Evolutionary conservation across 1,284 basidiomycete species (phyloP).

Genomic region (Rhodotorula sp.): DNA sequence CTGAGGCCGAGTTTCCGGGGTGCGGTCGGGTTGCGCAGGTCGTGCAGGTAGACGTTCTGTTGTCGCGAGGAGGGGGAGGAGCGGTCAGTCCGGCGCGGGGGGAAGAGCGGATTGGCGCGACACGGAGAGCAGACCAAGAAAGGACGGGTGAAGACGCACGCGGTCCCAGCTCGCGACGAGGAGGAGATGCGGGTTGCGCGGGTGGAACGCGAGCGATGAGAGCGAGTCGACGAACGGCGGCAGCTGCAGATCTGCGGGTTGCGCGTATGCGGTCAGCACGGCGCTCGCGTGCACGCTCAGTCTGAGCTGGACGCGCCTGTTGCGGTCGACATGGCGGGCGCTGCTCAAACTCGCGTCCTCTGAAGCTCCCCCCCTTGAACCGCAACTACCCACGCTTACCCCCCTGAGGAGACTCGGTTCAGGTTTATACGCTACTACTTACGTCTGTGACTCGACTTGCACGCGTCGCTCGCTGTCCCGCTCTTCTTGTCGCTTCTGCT

Average conservation of each 20-base stretch:
- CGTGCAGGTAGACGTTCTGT: constrained; percentile 53
- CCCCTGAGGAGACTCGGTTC: too few species aligned
- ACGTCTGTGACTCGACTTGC: too few species aligned
- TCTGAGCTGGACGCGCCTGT: neutral
- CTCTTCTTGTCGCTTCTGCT: too few species aligned
- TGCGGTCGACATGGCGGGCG: constrained; percentile 1
- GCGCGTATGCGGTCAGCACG: neutral
- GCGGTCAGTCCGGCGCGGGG: neutral
- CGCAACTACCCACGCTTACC: neutral
- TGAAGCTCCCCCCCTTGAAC: neutral
- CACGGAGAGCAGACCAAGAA: neutral
- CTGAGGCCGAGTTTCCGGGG: constrained; percentile 52
- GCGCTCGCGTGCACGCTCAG: too few species aligned
- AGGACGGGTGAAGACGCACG: constrained; percentile 56
- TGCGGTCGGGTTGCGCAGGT: constrained; percentile 48
- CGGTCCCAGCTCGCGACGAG: constrained; percentile 86
- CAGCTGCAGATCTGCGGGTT: constrained; percentile 31
- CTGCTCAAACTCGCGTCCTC: neutral
- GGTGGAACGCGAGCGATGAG: constrained; percentile 77
- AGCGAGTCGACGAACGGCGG: constrained; percentile 80
- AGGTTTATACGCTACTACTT: too few species aligned
- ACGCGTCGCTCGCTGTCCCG: too few species aligned
- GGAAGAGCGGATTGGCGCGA: neutral
- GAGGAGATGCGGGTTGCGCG: constrained; percentile 70
- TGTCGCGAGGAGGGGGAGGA: neutral